Evolutionary conservation across 1,284 basidiomycete genomes (phyloP).

Genomic region (Fomitopsis schrenkii): DNA sequence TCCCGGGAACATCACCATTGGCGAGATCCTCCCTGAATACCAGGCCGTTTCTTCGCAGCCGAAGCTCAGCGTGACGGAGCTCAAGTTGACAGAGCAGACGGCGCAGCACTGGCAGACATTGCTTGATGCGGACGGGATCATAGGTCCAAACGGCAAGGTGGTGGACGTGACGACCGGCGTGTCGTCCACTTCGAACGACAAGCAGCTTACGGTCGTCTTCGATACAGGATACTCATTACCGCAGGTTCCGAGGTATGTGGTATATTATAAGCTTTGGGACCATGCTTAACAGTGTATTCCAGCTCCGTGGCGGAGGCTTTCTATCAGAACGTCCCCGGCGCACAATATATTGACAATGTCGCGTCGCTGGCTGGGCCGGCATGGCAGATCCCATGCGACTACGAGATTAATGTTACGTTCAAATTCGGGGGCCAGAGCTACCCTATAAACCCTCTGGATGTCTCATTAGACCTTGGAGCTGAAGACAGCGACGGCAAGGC

Average conservation of each 20-base stretch:
- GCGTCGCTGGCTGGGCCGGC: slow-evolving; percentile 34
- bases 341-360: slow-evolving; percentile 36
- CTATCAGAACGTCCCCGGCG: slow-evolving; percentile 43
- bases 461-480: slow-evolving; percentile 19
- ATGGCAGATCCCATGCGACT: slow-evolving; percentile 53
- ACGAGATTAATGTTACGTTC: slow-evolving; percentile 57
- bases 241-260: slow-evolving; percentile 45
- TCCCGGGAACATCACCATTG: slow-evolving; percentile 31
- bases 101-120: slow-evolving; percentile 32
- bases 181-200: slow-evolving; percentile 32
- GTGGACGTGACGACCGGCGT: slow-evolving; percentile 42
- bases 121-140: slow-evolving; percentile 25
- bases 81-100: slow-evolving; percentile 9
- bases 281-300: slow-evolving; percentile 1
- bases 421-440: slow-evolving; percentile 44
- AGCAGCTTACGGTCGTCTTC: slow-evolving; percentile 45
- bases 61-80: slow-evolving; percentile 25
- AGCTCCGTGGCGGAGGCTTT: slow-evolving; percentile 48
- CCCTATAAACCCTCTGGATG: slow-evolving; percentile 58
- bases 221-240: slow-evolving; percentile 61
- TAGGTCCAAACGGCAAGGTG: slow-evolving; percentile 32
- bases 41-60: slow-evolving; percentile 26
- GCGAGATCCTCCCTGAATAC: slow-evolving; percentile 27
- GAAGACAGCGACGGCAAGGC: slow-evolving; percentile 14
- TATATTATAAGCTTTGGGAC: not conserved